Base-by-base conservation (phyloP, 2,329 filamentous ascomycete species). In the Fonsecaea erecta region DNA sequence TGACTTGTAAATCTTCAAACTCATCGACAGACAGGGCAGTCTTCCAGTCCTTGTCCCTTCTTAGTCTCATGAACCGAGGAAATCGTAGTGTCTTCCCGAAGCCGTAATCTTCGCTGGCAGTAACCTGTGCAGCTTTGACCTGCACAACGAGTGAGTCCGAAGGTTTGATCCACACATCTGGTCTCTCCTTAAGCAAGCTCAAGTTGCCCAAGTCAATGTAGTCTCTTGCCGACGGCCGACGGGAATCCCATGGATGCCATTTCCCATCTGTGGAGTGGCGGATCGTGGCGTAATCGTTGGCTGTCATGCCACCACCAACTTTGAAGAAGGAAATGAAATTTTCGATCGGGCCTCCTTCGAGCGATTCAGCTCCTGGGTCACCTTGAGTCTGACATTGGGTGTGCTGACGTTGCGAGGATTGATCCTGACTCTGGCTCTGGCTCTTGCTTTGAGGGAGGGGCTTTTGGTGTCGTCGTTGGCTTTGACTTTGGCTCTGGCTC, bases 161-260 rank as follows among this genome's bases (percentile, higher is more conserved):
- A 0, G 95, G 93, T 35, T 90, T 88, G 73, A 99, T 98, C 93
- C 93, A 99, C 60, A 93, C 86, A 73, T 99, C 94, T 0, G 95
- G 95, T 53, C 84, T 83, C 76, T 98, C 94, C 67, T 85, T 82
- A 73, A 95, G 90, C 8, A 84, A 81, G 12, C 90, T 90, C 9
- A 93, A 92, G 18, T 60, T 46, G 2, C 87, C 93, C 1, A 98
- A 85, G 73, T 93, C 90, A 64, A 99, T 88, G 74, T 88, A 92
- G 18, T 60, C 43, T 62, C 90, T 82, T 1, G 82, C 87, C 0
- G 95, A 94, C 1, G 93, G 92, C 48, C 86, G 88, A 69, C 86
- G 89, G 0, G 82, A 74, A 75, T 97, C 89, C 92, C 93, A 99
- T 34, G 91, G 86, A 12, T 85, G 84, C 95, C 95, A 99, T 76